These are phyloP conservation scores for Suillus ampliporus DNA, from an alignment of 768 basidiomycete species.

Conservation along the genomic window DNA sequence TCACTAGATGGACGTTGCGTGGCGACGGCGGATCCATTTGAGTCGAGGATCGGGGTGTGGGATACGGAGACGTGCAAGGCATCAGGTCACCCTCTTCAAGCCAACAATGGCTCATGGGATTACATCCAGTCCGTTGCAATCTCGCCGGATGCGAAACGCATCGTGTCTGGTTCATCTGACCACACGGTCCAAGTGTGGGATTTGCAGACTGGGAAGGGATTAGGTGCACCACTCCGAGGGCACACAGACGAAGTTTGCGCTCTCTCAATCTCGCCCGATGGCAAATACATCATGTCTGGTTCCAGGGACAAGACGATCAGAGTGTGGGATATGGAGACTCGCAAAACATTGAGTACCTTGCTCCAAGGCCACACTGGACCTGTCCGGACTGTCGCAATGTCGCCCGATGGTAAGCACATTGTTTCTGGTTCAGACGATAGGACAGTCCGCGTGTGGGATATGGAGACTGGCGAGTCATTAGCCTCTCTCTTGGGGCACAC, in stretches of 20 bases:
- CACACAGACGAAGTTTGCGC: neutral
- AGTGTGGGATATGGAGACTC: slow-evolving; percentile 17
- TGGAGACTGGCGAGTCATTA: neutral
- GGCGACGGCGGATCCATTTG: too few relatives aligned
- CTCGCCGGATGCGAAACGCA: slow-evolving; percentile 19
- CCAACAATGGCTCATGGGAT: neutral
- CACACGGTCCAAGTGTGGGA: slow-evolving; percentile 3
- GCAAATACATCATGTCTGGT: slow-evolving; percentile 13
- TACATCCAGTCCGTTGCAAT: slow-evolving; percentile 14
- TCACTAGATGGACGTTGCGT: too few relatives aligned
- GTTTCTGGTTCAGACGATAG: neutral
- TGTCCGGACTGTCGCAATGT: neutral
- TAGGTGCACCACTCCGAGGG: neutral
- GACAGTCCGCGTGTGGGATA: slow-evolving; percentile 9
- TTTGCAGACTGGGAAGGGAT: neutral
- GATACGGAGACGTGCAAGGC: neutral
- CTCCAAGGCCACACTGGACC: neutral
- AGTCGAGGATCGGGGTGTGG: too few relatives aligned
- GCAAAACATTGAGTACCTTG: neutral
- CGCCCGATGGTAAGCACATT: neutral
- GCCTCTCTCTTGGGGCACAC: neutral
- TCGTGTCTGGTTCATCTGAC: slow-evolving; percentile 12
- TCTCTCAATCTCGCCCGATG: slow-evolving; percentile 15
- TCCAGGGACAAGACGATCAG: slow-evolving; percentile 15
- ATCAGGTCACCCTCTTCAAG: neutral